Evolutionary conservation across 2,329 filamentous ascomycete species (phyloP), one percentile per base, ranked within the genome.

Genomic region (Nigrograna mackinnonii): DNA sequence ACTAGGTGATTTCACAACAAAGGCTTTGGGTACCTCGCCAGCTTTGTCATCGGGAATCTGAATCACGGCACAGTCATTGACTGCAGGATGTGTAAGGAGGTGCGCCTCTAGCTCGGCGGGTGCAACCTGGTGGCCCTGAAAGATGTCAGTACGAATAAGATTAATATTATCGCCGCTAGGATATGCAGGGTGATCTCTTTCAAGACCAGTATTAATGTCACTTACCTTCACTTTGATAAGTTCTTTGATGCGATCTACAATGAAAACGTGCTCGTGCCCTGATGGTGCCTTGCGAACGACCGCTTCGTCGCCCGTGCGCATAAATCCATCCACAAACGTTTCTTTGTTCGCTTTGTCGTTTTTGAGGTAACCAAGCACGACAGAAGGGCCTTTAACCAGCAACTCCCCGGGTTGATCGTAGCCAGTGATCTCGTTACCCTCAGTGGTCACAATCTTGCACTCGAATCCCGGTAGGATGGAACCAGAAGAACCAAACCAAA

Each of bases 281-380:
- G 41, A 73, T 0, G 81, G 77, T 6, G 82, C 75, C 57, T 80
- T 78, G 2, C 79, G 77, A 9, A 95, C 73, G 3, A 92, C 74
- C 0, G 86, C 89, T 64, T 95, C 89, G 57, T 96, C 91, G 5
- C 91, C 91, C 0, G 91, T 96, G 30, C 80, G 81, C 77, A 95
- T 83, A 82, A 89, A 94, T 1, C 74, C 73, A 46, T 91, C 84
- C 2, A 84, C 76, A 58, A 90, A 96, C 0, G 91, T 94, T 63
- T 95, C 89, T 38, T 79, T 76, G 16, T 85, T 95, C 3, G 91
- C 90, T 58, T 87, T 85, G 33, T 87, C 84, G 60, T 96, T 95
- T 70, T 95, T 87, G 39, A 95, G 72, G 55, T 96, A 96, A 1
- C 91, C 91, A 0, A 96, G 69, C 0, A 87, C 84, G 1, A 95